Conservation (phyloP, 1,284 basidiomycete species). For the Cryptococcus jaspeensis region DNA sequence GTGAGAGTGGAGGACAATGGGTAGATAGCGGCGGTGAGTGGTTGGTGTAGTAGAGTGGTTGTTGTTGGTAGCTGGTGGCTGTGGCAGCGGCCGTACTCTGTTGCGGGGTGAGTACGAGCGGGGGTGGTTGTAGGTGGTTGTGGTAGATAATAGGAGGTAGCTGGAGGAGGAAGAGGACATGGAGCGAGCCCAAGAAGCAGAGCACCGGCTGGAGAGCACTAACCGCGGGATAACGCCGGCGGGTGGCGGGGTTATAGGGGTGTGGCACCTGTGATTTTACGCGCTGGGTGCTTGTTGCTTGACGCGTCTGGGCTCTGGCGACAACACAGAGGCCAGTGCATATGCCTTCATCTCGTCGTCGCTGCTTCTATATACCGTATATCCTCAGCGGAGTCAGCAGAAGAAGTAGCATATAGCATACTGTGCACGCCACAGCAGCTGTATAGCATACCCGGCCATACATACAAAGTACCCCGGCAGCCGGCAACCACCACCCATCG, state of each 20-base stretch:
- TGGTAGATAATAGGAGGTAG: background rate
- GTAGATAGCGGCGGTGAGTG: no score
- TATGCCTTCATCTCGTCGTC: no score
- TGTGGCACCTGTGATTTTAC: constrained; percentile 1
- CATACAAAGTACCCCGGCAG: no score
- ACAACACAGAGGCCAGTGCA: background rate
- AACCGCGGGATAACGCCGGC: background rate
- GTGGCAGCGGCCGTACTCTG: background rate
- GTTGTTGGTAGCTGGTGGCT: no score
- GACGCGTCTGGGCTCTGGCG: background rate
- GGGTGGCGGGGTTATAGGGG: background rate
- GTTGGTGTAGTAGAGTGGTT: background rate
- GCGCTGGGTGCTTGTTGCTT: background rate
- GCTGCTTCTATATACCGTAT: no score
- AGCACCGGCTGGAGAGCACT: background rate
- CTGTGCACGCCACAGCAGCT: no score
- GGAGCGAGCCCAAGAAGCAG: background rate
- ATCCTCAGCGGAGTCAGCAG: no score
- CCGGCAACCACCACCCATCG: no score
- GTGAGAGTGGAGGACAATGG: background rate
- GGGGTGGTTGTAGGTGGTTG: background rate
- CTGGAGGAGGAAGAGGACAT: background rate
- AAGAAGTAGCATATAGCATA: no score
- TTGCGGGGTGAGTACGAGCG: background rate
- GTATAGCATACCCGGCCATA: no score